A percentile compares a stretch with the other conserved stretches of the same genome.
Evolutionary conservation across 352 stramenopile species (phyloP).

Genomic region (Saprolegnia parasitica): DNA sequence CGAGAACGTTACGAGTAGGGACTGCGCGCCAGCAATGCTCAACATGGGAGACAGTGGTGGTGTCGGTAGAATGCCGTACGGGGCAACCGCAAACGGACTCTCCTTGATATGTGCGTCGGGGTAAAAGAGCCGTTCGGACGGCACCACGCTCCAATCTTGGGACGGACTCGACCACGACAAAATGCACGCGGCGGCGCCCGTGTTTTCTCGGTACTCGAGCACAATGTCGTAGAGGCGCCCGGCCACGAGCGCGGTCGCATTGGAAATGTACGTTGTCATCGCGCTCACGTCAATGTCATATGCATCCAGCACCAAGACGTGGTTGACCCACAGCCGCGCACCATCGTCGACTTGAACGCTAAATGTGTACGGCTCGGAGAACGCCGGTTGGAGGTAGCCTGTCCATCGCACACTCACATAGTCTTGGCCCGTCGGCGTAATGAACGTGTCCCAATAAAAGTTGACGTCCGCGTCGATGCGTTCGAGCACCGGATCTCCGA

Average conservation of each 20-base stretch:
- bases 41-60: constrained; percentile 42
- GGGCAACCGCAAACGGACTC: constrained; percentile 62
- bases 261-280: constrained; percentile 23
- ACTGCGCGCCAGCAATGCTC: constrained; percentile 43
- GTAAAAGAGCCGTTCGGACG: constrained; percentile 82
- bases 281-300: constrained; percentile 53
- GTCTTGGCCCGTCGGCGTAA: constrained; percentile 89
- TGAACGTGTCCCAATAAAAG: constrained; percentile 88
- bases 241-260: constrained; percentile 39
- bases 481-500: constrained; percentile 72
- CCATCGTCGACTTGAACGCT: constrained; percentile 87
- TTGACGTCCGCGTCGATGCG: constrained; percentile 86
- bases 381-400: constrained; percentile 88
- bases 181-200: constrained; percentile 69
- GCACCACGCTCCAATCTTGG: constrained; percentile 85
- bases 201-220: constrained; percentile 93
- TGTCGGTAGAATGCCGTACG: constrained; percentile 50
- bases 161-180: constrained; percentile 87
- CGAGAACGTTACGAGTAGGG: constrained; percentile 83
- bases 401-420: constrained; percentile 94
- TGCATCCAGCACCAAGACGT: constrained; percentile 75
- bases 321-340: constrained; percentile 81
- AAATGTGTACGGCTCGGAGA: constrained; percentile 87
- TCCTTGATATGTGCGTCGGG: constrained; percentile 47
- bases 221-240: constrained; percentile 80